Base-by-base conservation (phyloP, 768 basidiomycete genomes). In the Inosperma sp. region DNA sequence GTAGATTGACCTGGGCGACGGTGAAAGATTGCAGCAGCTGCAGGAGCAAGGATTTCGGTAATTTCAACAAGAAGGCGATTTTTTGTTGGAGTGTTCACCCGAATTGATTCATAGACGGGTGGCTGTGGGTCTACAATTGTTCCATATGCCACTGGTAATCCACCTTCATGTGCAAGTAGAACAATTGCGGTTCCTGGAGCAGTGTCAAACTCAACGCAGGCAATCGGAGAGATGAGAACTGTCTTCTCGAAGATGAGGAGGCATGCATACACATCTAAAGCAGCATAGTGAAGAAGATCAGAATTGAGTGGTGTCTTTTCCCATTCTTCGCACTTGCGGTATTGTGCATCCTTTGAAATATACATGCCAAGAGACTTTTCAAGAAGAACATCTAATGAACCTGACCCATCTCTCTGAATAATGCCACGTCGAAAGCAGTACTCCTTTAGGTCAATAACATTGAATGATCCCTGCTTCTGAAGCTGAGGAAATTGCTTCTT, bases 121-220 rank as follows among this genome's bases (percentile, higher is more conserved):
- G 55, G 52, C 25, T 56, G 52, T 14, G 48, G 30, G 10, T 30
- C 26, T 1, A 37, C 30, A 45, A 56, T 52, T 14, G 22, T 43
- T 13, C 53, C 52, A 50, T 45, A 56, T 50, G 55, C 51, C 33
- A 43, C 23, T 2, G 52, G 16, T 14, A 10, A 3, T 12, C 58
- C 57, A 16, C 60, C 56, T 41, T 52, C 58, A 52, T 56, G 61
- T 5, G 47, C 39, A 33, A 56, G 36, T 25, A 62, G 37, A 5
- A 47, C 44, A 10, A 62, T 44, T 6, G 36, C 23, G 5, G 60
- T 62, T 17, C 59, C 59, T 3, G 46, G 44, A 17, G 47, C n/a
- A 2, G 34, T 48, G 7, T 43, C 9, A 21, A 46, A 33, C 2
- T 49, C 37, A 10, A 49, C 39, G 14, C 7, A 4, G 1, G 48